Percentiles rank a stretch among this genome's conserved stretches.
Evolutionary conservation across 2,329 filamentous ascomycete genomes (phyloP).

Genomic region (Colletotrichum cuscutae): DNA sequence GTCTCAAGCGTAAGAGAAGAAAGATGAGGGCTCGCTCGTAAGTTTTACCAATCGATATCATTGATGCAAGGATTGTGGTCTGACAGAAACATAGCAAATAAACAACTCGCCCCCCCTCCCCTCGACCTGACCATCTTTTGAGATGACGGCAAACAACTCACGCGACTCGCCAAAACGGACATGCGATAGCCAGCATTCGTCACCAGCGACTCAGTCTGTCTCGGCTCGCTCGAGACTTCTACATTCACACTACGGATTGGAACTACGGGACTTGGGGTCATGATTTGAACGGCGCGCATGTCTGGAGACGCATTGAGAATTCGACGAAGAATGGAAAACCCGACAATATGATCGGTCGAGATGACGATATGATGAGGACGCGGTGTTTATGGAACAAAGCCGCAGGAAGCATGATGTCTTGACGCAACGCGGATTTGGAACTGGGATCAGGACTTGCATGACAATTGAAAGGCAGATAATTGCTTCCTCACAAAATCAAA

Average conservation of each 20-base stretch:
- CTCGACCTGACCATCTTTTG: constrained; percentile 61
- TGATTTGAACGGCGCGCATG: constrained; percentile 15
- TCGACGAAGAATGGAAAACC: constrained; percentile 28
- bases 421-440: constrained; percentile 29
- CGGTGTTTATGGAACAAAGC: constrained; percentile 25
- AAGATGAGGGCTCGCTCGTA: constrained; percentile 99
- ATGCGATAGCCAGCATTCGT: constrained; percentile 14
- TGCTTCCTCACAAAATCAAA: constrained; percentile 28
- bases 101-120: constrained; percentile 67
- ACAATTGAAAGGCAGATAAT: constrained; percentile 28
- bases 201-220: constrained; percentile 35
- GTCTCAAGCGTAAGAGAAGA: constrained; percentile 99
- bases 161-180: constrained; percentile 9
- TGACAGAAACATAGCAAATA: constrained; percentile 68
- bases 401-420: constrained; percentile 30
- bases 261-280: constrained; percentile 35
- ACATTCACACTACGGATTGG: constrained; percentile 40
- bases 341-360: constrained; percentile 29
- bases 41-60: constrained; percentile 52
- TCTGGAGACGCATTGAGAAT: constrained; percentile 20
- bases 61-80: constrained; percentile 26
- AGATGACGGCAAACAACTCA: constrained; percentile 33
- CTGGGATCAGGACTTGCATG: constrained; percentile 27
- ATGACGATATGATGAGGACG: constrained; percentile 33
- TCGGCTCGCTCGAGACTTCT: constrained; percentile 21